phyloP scores from a whole-genome alignment of 2,329 filamentous ascomycete species.

The Stagonosporopsis chrysanthemi region DNA sequence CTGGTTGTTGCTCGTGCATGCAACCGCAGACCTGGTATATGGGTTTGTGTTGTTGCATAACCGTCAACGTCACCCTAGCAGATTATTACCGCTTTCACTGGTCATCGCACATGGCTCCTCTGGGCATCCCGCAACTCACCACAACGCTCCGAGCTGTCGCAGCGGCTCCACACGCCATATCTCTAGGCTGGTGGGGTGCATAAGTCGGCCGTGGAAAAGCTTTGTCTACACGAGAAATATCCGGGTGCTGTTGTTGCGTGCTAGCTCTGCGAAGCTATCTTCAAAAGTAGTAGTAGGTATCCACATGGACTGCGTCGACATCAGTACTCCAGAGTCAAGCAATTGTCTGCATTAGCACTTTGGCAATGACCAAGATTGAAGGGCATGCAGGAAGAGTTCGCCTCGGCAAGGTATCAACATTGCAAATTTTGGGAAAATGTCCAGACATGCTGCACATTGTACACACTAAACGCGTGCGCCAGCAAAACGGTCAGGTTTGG shows the following conservation, averaged over 20 bases:
- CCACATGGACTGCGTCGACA: neutral
- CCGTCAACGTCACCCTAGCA: constrained; percentile 1
- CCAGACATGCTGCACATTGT: too few relatives aligned
- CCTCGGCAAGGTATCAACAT: too few relatives aligned
- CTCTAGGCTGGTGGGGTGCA: constrained; percentile 28
- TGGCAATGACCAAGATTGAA: too few relatives aligned
- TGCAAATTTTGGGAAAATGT: too few relatives aligned
- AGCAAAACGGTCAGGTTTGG: too few relatives aligned
- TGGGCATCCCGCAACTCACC: neutral
- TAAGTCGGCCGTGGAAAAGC: constrained; percentile 32
- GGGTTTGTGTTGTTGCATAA: constrained; percentile 6
- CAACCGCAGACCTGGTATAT: constrained; percentile 10
- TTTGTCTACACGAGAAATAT: constrained; percentile 37
- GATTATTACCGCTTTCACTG: neutral
- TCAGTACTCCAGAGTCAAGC: neutral
- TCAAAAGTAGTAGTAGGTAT: neutral
- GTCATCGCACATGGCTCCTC: neutral
- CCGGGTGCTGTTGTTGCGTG: constrained; percentile 23
- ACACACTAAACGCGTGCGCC: too few relatives aligned
- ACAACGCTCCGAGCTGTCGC: neutral
- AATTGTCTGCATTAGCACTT: neutral
- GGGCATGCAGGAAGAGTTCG: too few relatives aligned
- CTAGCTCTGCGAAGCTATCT: constrained; percentile 10
- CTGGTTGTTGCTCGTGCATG: constrained; percentile 1
- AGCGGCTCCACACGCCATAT: constrained; percentile 12